Conservation (phyloP, 208 protist genomes). For the Leishmania guyanensis region DNA sequence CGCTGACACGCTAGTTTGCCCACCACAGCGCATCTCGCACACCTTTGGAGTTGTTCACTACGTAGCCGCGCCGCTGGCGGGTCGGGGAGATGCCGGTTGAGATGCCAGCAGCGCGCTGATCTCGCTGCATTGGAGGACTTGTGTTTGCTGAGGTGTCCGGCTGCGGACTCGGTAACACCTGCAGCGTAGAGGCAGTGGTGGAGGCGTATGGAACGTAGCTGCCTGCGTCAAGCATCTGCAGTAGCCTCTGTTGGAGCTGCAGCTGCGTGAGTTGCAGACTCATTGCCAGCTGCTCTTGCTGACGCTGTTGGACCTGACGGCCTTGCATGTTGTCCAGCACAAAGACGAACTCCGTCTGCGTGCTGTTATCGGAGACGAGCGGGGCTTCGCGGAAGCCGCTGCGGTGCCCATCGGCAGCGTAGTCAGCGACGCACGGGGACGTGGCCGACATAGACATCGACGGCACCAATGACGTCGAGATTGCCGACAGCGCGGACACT, state of each 20-base stretch:
- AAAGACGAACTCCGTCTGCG: constrained; percentile 31
- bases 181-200: constrained; percentile 10
- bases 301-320: constrained; percentile 10
- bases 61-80: constrained; percentile 3
- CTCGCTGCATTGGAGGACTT: not conserved
- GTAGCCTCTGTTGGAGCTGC: not conserved
- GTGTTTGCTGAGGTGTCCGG: not conserved
- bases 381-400: not conserved
- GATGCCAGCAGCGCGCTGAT: constrained; percentile 15
- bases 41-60: constrained; percentile 15
- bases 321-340: constrained; percentile 24
- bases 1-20: not conserved
- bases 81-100: constrained; percentile 12
- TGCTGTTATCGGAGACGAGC: not conserved
- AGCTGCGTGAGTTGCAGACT: not conserved
- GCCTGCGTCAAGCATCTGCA: constrained; percentile 15
- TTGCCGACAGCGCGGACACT: not conserved
- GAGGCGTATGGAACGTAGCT: not conserved
- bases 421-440: not conserved
- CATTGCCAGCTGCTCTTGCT: constrained; percentile 19
- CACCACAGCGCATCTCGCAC: constrained; percentile 25
- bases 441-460: not conserved
- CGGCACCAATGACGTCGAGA: no score
- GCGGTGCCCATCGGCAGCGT: not conserved
- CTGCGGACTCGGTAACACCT: not conserved